Percentiles rank a stretch among this genome's conserved stretches.
These are phyloP conservation scores for Erucastrum elatum DNA, from an alignment of 345 rosid genomes.

Conservation along the genomic window DNA sequence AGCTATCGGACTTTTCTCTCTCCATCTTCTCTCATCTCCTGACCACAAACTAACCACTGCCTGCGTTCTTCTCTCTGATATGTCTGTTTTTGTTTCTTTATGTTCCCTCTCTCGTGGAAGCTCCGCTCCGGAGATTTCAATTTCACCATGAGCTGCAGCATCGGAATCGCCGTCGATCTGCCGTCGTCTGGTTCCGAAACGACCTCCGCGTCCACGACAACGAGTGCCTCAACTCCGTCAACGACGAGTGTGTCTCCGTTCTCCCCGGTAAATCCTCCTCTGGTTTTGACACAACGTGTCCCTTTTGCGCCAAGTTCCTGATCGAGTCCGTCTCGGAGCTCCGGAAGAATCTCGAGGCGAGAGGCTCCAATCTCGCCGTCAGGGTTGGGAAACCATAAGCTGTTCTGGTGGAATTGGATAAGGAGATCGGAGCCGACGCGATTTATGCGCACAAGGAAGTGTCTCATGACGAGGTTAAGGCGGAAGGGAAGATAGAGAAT, in stretches of 20 bases:
- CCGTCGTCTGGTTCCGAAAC: slow-evolving; percentile 92
- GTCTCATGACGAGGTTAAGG: slow-evolving; percentile 78
- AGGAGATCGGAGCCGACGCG: slow-evolving; percentile 90
- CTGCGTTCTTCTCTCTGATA: no score
- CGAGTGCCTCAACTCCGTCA: slow-evolving; percentile 79
- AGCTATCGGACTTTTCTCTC: no score
- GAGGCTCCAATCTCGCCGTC: slow-evolving; percentile 92
- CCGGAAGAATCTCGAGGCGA: slow-evolving; percentile 78
- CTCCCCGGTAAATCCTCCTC: slow-evolving; percentile 85
- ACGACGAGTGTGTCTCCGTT: slow-evolving; percentile 79
- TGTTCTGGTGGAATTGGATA: slow-evolving; percentile 79
- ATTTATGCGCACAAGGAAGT: slow-evolving; percentile 87
- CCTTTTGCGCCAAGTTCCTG: slow-evolving; percentile 78
- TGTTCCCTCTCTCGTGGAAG: no score
- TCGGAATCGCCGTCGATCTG: slow-evolving; percentile 80
- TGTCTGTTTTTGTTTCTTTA: no score
- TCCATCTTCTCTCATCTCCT: no score
- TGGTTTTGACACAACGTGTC: slow-evolving; percentile 89
- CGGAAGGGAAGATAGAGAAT: slow-evolving; percentile 80
- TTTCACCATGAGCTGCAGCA: no score
- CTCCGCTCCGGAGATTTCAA: no score
- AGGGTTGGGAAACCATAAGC: slow-evolving; percentile 80
- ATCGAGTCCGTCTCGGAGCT: slow-evolving; percentile 92
- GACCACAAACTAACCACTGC: no score
- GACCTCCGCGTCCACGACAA: slow-evolving; percentile 98